A percentile compares a stretch with the other conserved stretches of the same genome.
These are phyloP conservation scores for Rhodotorula graminis DNA, from an alignment of 768 basidiomycete species.

Conservation along the genomic window DNA sequence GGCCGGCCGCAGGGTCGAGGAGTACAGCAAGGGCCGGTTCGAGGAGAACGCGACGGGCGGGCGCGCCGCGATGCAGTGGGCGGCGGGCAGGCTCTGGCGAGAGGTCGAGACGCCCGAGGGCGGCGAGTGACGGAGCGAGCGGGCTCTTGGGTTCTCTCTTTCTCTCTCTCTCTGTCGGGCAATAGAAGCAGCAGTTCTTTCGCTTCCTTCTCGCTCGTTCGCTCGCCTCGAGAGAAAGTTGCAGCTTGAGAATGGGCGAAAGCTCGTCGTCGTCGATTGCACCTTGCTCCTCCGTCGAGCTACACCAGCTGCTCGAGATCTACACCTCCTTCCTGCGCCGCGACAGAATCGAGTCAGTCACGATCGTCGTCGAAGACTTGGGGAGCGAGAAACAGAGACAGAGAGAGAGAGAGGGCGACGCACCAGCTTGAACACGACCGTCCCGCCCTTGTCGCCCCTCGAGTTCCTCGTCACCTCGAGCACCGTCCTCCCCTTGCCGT, in stretches of 20 bases:
- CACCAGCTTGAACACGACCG: constrained; percentile 7
- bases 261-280: no score
- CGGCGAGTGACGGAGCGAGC: neutral
- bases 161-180: no score
- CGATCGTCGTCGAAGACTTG: no score
- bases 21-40: constrained; percentile 25
- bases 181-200: no score
- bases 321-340: neutral
- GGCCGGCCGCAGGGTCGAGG: constrained; percentile 27
- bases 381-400: neutral
- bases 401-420: neutral
- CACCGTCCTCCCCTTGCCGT: neutral
- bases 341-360: no score
- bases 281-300: no score
- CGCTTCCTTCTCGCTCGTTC: no score
- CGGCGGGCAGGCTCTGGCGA: constrained; percentile 23
- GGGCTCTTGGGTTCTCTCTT: no score
- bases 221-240: no score
- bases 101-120: constrained; percentile 1
- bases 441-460: neutral
- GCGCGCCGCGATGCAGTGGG: constrained; percentile 29
- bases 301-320: neutral
- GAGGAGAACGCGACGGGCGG: constrained; percentile 34
- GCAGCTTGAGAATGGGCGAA: no score
- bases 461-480: constrained; percentile 10